Percentiles rank a stretch among this genome's conserved stretches.
These are phyloP conservation scores for Alternaria dauci DNA, from an alignment of 2,329 filamentous ascomycete genomes.

Conservation along the genomic window DNA sequence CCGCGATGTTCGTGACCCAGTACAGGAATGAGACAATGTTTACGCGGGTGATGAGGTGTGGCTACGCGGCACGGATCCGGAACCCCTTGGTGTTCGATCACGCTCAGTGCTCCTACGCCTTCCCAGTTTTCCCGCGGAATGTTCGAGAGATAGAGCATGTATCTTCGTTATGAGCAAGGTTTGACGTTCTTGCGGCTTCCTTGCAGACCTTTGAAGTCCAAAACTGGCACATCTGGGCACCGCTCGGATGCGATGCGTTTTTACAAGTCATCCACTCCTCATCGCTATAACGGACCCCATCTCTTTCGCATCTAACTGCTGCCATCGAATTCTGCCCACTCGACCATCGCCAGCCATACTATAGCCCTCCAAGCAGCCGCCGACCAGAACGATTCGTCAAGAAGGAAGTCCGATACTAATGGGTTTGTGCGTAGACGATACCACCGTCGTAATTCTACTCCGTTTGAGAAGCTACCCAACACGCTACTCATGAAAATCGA, in stretches of 20 bases:
- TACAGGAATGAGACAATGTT: not conserved
- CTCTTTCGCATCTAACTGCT: not conserved
- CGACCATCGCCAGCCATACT: not conserved
- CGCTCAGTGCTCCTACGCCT: not conserved
- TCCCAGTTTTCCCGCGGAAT: not conserved
- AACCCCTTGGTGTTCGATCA: not conserved
- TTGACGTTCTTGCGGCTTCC: not conserved
- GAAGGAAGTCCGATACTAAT: not conserved
- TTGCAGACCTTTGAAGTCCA: not conserved
- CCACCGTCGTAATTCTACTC: not conserved
- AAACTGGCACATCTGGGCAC: not conserved
- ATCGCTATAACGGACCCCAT: not conserved
- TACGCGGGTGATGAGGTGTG: not conserved
- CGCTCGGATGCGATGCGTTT: not conserved
- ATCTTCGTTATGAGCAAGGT: not conserved
- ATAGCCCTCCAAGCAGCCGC: no score
- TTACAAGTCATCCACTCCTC: not conserved
- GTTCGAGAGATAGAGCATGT: not conserved
- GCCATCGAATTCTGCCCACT: not conserved
- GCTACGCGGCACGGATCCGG: not conserved
- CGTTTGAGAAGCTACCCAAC: not conserved
- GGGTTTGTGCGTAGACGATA: not conserved
- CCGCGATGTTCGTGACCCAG: not conserved
- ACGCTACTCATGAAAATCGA: not conserved
- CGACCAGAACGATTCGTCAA: no score